Evolutionary conservation across 768 basidiomycete genomes (phyloP), one percentile per base, ranked within the genome.

Genomic region (Boletus insuetus): DNA sequence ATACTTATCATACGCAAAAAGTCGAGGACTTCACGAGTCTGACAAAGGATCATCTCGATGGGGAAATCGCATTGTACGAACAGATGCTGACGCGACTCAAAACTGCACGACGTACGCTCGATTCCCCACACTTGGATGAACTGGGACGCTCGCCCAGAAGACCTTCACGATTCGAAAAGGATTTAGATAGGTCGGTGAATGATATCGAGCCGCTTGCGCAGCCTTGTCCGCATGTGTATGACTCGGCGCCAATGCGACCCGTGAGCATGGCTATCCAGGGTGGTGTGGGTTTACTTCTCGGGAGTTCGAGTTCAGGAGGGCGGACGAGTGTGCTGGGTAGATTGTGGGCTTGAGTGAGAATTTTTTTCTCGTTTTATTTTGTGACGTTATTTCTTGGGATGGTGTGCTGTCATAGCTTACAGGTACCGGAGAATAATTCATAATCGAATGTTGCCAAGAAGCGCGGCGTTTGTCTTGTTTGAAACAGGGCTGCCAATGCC

Each of bases 191-290:
- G 49, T 79, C 84, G 59, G 22, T 77, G 78, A 55, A 46, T 79
- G 47, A 74, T 55, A 32, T 71, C 74, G 14, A 71, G 68, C 64
- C 70, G 11, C 75, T 91, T n/a, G 75, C 78, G 8, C 88, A 91
- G 66, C 89, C 90, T 3, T 86, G 83, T 55, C 87, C 89, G 10
- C 89, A 92, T 68, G 85, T 89, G 1, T 90, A 81, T 60, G 90
- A 92, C 66, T 82, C 84, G 17, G 78, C 83, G 17, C 84, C 86
- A 19, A 86, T 89, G 83, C 74, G 85, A 17, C 86, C 87, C 9
- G 88, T 89, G 20, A 87, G 84, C 64, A 81, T 82, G 38, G 89
- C 86, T 22, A 83, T 90, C 16, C 85, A 87, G 63, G 84, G 83
- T 54, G 85, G 86, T n/a, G 79, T 89, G 32, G 82, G 84, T 12